Base-by-base conservation (phyloP, 2,329 filamentous ascomycete species). In the Cladosporium sp. region DNA sequence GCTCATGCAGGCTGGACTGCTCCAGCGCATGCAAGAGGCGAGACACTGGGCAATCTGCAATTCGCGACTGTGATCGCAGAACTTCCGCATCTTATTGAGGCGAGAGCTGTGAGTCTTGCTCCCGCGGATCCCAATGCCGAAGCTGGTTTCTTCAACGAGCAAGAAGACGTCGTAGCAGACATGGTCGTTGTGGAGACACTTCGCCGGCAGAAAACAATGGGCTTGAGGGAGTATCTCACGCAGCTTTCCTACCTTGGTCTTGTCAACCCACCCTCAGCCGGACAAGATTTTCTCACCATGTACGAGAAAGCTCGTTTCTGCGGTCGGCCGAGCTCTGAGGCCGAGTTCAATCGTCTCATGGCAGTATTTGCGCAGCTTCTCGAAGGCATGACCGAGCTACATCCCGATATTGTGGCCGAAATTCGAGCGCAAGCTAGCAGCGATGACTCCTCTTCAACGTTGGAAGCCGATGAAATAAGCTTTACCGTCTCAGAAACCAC, bases 251-350 rank as follows among this genome's bases (percentile, higher is more conserved):
- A 82, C 3, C 79, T 96, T 28, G 87, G 86, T 3, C 85, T 96
- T 66, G 81, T 88, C 76, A 70, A 83, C 69, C 75, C 87, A 76
- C 68, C 79, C 16, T 75, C 79, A n/a, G 71, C 85, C 26, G 80
- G 81, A 18, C 73, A 81, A 3, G 78, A 80, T 1, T 99, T 98
- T 74, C 79, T 97, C 23, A 78, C 84, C 1, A 80, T 86, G 23
- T 99, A 97, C 78, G 95, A 98, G 79, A 83, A 86, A 65, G 92
- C 93, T 2, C 89, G 94, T 49, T 99, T 96, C 79, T 93, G 91
- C 1, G 86, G 85, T 0, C 80, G 82, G 5, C 85, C 89, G 0
- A 80, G 97, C 4, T 85, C 86, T 2, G 89, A 93, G 70, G 73
- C 79, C 0, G 85, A 89, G 61, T 98, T 99, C 75, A 85, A 90